Evolutionary conservation across 192 early-diverging fungal genomes (phyloP), one percentile per base, ranked within the genome.

Genomic region (Martensiomyces pterosporus): DNA sequence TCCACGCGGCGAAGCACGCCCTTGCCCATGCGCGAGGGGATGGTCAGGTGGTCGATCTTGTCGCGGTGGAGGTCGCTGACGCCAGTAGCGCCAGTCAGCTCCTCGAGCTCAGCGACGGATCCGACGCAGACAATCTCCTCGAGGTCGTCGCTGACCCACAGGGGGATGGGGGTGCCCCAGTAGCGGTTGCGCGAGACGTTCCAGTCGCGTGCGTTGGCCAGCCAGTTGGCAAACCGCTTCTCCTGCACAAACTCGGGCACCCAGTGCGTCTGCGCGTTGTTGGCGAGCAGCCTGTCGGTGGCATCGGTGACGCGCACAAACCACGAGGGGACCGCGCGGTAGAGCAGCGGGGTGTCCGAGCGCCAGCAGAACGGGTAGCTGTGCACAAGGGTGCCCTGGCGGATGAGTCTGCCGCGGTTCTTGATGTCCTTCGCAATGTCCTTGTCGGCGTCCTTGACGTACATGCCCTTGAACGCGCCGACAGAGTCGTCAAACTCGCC

Each of bases 91-190:
- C 97, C 97, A 39, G 92, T 85, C 19, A 98, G 78, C 57, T 85
- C 79, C 62, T 88, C 83, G 29, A 99, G 78, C 73, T 99, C 93
- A 39, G 75, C 80, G 33, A 99, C 77, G 5, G 93, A 96, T 26
- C 93, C 94, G 52, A 99, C 63, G 60, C 86, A 93, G 24, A 94
- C 83, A 50, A 83, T 58, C 56, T 97, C 93, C 49, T 86, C 69
- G 39, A 82, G 83, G 64, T 99, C 97, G 8, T 93, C 94, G 64
- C 85, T 92, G 54, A 82, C 86, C 97, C 97, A 99, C 36, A 99
- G 70, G 22, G 97, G 97, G 43, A 99, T 94, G 39, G 97, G 97
- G n/a, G 97, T 99, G 55, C 97, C 97, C 97, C 97, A 99, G 82
- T 90, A 99, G 49, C 97, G 86, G 67, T 88, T 92, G 56, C 97